phyloP scores from a whole-genome alignment of 371 early-diverging fungal species.

The Actinomortierella wolfii region DNA sequence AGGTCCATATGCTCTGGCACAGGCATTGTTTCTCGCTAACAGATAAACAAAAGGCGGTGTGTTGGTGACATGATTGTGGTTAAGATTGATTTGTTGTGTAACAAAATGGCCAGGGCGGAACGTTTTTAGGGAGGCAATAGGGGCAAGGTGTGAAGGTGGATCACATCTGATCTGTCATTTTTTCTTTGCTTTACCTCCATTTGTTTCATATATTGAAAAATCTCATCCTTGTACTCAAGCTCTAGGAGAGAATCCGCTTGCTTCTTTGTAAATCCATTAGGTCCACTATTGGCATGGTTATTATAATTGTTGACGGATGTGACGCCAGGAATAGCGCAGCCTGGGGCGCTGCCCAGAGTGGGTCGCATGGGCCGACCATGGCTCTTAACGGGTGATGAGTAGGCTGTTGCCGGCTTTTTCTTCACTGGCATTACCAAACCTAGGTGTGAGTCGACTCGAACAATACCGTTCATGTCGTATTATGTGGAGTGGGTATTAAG shows the following conservation, averaged over 20 bases:
- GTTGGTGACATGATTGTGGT: constrained; percentile 3
- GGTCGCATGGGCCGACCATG: constrained; percentile 15
- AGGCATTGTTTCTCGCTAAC: constrained; percentile 46
- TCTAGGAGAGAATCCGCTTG: constrained; percentile 34
- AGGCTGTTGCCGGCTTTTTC: constrained; percentile 27
- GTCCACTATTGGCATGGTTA: constrained; percentile 35
- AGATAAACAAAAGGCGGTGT: not conserved
- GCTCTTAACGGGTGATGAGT: constrained; percentile 23
- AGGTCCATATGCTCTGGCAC: constrained; percentile 55
- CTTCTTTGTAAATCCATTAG: constrained; percentile 30
- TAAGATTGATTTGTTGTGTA: no score
- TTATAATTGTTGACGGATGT: constrained; percentile 11
- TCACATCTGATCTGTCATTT: no score
- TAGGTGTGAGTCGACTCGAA: constrained; percentile 40
- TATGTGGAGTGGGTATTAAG: not conserved
- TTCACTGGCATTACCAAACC: constrained; percentile 30
- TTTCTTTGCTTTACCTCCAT: no score
- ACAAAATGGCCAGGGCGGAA: no score
- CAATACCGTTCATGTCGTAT: constrained; percentile 37
- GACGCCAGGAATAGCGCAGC: constrained; percentile 2
- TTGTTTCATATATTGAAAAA: constrained; percentile 47
- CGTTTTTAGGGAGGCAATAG: no score
- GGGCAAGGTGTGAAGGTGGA: no score
- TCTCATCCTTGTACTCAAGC: constrained; percentile 44
- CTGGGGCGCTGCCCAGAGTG: constrained; percentile 14